Evolutionary conservation across 2,329 filamentous ascomycete species (phyloP), one percentile per base, ranked within the genome.

Genomic region (Penicillium sp.): DNA sequence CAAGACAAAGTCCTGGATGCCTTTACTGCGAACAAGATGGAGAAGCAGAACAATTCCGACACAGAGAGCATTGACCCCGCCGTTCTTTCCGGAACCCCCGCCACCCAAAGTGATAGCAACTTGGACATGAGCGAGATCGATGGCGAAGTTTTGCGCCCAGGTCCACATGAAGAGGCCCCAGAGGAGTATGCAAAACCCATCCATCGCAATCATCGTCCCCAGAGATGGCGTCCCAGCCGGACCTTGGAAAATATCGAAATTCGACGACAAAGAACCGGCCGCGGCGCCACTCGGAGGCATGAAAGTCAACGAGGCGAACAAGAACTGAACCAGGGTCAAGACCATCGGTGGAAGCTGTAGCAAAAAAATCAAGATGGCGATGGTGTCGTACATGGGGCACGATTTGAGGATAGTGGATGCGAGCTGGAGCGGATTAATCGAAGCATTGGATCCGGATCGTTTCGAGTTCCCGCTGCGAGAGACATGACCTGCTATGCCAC

Each of bases 291-390:
- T 85, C 18, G 91, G 89, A 44, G 91, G 90, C 60, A 96, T 91
- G 70, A 97, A 95, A 46, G 92, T 97, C 70, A 97, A 83, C 61
- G 91, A 87, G 63, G 93, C 91, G 76, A 97, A 97, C 63, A 96
- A 83, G 70, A 91, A 87, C 75, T 97, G 95, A 67, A 96, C 90
- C 72, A 91, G 81, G 60, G 91, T 93, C 67, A 97, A 82, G 55
- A 93, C 86, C 67, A 93, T 87, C 23, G 92, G 90, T 31, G 93
- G 92, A 10, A 97, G 85, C 71, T 96, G 92, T 75, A 97, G 89
- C 63, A 97, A 84, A 66, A 97, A 89, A 75, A 97, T 96, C 72
- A 97, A 86, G 68, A 97, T 96, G 71, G 93, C 91, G 75, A 97
- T 90, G 58, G 93, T 96, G 77, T 97, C 93, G 77, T 91, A 89